Conservation (phyloP, 1,284 basidiomycete species). For the Melampsora larici-populina region DNA sequence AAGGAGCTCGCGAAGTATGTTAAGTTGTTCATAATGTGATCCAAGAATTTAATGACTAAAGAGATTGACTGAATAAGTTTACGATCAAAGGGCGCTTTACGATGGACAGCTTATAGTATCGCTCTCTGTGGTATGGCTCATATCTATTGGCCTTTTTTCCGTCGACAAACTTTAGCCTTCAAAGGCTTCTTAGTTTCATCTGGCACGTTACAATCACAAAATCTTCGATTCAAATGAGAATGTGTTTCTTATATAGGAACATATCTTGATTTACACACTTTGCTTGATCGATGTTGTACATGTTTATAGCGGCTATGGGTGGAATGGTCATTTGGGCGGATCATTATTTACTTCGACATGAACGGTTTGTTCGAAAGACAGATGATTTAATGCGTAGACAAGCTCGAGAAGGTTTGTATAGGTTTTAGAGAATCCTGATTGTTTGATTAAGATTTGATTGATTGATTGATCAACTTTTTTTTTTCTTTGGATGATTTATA, state of each 20-base stretch:
- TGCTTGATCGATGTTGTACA: not conserved
- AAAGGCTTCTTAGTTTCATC: conserved; percentile 70
- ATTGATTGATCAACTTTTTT: too few species aligned
- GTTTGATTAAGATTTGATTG: not conserved
- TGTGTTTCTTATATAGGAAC: too few species aligned
- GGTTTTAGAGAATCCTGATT: too few species aligned
- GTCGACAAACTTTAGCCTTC: conserved; percentile 73
- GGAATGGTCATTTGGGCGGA: conserved; percentile 74
- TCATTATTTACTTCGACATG: conserved; percentile 68
- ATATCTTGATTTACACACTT: conserved; percentile 45
- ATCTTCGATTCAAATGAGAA: too few species aligned
- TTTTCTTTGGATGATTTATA: not conserved
- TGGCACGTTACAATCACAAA: too few species aligned
- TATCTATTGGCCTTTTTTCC: conserved; percentile 27
- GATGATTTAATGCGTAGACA: conserved; percentile 69
- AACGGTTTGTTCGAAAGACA: conserved; percentile 63
- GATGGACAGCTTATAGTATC: conserved; percentile 30
- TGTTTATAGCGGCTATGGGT: conserved; percentile 60
- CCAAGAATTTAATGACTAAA: too few species aligned
- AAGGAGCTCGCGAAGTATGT: conserved; percentile 21
- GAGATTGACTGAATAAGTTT: too few species aligned
- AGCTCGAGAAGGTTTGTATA: conserved; percentile 61
- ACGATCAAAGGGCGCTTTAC: not conserved
- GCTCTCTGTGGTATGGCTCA: conserved; percentile 12
- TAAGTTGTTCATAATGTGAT: not conserved